phyloP scores from a whole-genome alignment of 83 land plant species.

The Diphasiastrum complanatum region DNA sequence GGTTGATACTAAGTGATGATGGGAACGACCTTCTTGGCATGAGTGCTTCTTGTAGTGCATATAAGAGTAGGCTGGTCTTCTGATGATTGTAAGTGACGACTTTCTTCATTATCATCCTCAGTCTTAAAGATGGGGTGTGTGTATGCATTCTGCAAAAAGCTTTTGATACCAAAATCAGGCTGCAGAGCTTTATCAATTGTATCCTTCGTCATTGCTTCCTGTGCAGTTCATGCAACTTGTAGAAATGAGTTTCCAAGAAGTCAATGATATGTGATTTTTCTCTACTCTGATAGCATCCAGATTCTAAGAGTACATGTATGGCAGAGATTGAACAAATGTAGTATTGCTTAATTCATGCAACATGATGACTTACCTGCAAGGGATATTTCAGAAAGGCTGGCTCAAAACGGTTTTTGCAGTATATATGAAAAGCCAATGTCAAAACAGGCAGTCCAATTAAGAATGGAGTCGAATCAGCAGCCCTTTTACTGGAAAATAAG shows the following conservation, averaged over 20 bases:
- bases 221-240: background rate
- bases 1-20: too few species aligned
- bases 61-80: constrained; percentile 6
- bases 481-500: constrained; percentile 42
- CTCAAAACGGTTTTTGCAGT: constrained; percentile 59
- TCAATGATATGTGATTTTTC: too few species aligned
- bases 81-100: constrained; percentile 18
- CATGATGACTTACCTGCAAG: constrained; percentile 40
- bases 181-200: constrained; percentile 43
- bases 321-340: background rate
- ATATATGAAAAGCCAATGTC: constrained; percentile 48
- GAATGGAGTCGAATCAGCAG: constrained; percentile 50
- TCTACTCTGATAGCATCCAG: background rate
- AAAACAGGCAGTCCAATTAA: constrained; percentile 46
- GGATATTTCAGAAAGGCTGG: constrained; percentile 62
- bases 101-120: constrained; percentile 41
- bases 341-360: too few species aligned
- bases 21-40: too few species aligned
- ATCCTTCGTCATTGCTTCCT: constrained; percentile 78
- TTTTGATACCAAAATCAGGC: constrained; percentile 38
- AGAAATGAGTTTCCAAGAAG: background rate
- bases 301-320: background rate
- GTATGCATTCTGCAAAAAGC: constrained; percentile 51
- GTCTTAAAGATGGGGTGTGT: constrained; percentile 59
- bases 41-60: too few species aligned